Evolutionary conservation across 129 eudicot genomes (phyloP).

Genomic region (Rutidosis leptorrhynchoides): DNA sequence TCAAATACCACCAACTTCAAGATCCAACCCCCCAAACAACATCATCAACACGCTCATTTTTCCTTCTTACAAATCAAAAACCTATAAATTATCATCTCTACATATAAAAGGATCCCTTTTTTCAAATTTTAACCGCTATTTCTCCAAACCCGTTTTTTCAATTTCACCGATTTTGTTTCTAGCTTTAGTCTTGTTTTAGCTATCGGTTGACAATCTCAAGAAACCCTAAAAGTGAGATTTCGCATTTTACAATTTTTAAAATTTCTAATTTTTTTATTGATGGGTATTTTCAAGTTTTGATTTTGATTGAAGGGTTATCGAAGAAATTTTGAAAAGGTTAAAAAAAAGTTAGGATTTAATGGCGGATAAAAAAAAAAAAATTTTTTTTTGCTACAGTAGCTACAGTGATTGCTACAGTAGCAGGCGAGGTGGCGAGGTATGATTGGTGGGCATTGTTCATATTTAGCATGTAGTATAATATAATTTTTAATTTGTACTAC

Average conservation of each 20-base stretch:
- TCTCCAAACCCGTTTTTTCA: slow-evolving; percentile 7
- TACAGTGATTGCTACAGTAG: too few relatives aligned
- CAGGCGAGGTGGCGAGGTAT: too few relatives aligned
- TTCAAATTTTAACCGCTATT: slow-evolving; percentile 18
- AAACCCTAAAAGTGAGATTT: slow-evolving; percentile 25
- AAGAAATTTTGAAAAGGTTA: neutral
- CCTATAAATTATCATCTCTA: slow-evolving; percentile 28
- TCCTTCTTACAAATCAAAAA: slow-evolving; percentile 15
- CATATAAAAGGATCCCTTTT: slow-evolving; percentile 7
- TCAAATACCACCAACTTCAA: neutral
- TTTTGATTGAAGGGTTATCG: neutral
- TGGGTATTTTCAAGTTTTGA: neutral
- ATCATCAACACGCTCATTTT: neutral
- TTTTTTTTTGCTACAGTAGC: too few relatives aligned
- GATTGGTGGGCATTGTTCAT: too few relatives aligned
- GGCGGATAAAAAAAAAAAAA: too few relatives aligned
- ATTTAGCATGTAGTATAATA: too few relatives aligned
- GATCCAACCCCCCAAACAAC: slow-evolving; percentile 19
- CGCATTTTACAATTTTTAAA: neutral
- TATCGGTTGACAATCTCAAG: slow-evolving; percentile 5
- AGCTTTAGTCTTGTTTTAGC: neutral
- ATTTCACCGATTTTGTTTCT: slow-evolving; percentile 4
- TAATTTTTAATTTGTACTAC: too few relatives aligned
- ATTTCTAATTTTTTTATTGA: neutral
- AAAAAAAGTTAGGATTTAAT: slow-evolving; percentile 13